A percentile compares a stretch with the other conserved stretches of the same genome.
These are phyloP conservation scores for Drechslerella stenobrocha DNA, from an alignment of 2,329 filamentous ascomycete genomes.

Conservation along the genomic window DNA sequence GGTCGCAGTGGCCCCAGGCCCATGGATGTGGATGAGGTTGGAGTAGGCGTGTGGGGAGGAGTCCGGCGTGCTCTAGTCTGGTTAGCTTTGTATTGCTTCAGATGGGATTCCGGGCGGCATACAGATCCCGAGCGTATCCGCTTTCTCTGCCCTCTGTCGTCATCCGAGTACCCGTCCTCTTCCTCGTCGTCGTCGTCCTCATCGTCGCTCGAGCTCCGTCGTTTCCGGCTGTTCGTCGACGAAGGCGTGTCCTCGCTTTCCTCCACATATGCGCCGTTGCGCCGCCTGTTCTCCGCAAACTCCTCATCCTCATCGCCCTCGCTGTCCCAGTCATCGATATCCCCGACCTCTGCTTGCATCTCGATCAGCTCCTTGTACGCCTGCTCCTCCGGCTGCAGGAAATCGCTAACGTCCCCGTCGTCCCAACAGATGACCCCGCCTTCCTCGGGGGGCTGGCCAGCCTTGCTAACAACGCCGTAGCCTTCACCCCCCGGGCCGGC, in stretches of 20 bases:
- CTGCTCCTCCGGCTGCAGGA: slow-evolving; percentile 71
- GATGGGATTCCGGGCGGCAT: slow-evolving; percentile 6
- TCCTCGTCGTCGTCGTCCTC: slow-evolving; percentile 73
- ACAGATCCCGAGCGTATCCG: slow-evolving; percentile 46
- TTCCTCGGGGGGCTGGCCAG: slow-evolving; percentile 27
- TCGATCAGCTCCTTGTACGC: slow-evolving; percentile 83
- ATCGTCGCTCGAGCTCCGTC: slow-evolving; percentile 75
- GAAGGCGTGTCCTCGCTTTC: slow-evolving; percentile 54
- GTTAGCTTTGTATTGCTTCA: too few relatives aligned
- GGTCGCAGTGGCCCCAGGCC: slow-evolving; percentile 49
- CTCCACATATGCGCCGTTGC: slow-evolving; percentile 53
- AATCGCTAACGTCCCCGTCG: slow-evolving; percentile 90
- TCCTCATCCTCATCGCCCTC: slow-evolving; percentile 59
- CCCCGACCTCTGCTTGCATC: slow-evolving; percentile 86
- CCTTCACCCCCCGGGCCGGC: slow-evolving; percentile 60
- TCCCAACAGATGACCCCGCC: slow-evolving; percentile 87
- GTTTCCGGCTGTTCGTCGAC: slow-evolving; percentile 62
- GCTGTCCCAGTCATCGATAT: slow-evolving; percentile 66
- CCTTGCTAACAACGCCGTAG: slow-evolving; percentile 29
- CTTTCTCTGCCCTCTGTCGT: slow-evolving; percentile 77
- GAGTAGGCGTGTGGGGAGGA: slow-evolving; percentile 57
- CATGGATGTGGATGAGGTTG: slow-evolving; percentile 55
- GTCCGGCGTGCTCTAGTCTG: slow-evolving; percentile 42
- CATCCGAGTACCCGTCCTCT: slow-evolving; percentile 67
- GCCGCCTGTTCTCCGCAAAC: slow-evolving; percentile 52